These are phyloP conservation scores for Cutaneotrichosporon dermatis DNA, from an alignment of 1,284 basidiomycete species.

Conservation along the genomic window DNA sequence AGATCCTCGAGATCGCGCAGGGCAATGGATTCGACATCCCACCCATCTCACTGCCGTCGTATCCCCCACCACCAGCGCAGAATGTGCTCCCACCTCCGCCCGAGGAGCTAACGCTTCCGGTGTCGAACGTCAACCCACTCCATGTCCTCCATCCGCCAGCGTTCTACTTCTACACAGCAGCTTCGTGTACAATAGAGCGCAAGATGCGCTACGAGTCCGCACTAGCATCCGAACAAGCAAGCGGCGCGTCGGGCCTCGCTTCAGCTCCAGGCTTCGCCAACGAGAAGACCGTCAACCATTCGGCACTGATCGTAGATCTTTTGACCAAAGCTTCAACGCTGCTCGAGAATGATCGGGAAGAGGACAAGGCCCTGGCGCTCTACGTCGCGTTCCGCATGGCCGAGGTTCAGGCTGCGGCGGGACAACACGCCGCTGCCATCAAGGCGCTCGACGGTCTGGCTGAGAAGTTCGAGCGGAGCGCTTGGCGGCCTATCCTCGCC, in stretches of 20 bases:
- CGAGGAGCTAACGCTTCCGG: slow-evolving; percentile 38
- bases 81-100: slow-evolving; percentile 25
- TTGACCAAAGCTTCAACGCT: slow-evolving; percentile 86
- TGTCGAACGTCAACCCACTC: slow-evolving; percentile 43
- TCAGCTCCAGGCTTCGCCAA: slow-evolving; percentile 59
- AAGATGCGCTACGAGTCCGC: slow-evolving; percentile 62
- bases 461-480: not conserved
- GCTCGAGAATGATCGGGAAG: slow-evolving; percentile 62
- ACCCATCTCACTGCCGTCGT: slow-evolving; percentile 6
- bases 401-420: slow-evolving; percentile 59
- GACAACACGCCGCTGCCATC: slow-evolving; percentile 74
- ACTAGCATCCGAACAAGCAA: slow-evolving; percentile 54
- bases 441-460: slow-evolving; percentile 69
- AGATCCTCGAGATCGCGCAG: slow-evolving; percentile 76
- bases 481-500: not conserved
- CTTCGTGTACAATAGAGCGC: slow-evolving; percentile 71
- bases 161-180: slow-evolving; percentile 84
- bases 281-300: slow-evolving; percentile 84
- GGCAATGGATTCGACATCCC: slow-evolving; percentile 53
- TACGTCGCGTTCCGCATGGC: slow-evolving; percentile 86
- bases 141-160: slow-evolving; percentile 77
- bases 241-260: slow-evolving; percentile 32
- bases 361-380: slow-evolving; percentile 65
- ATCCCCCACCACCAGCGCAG: slow-evolving; percentile 16
- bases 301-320: slow-evolving; percentile 73